Base-by-base conservation (phyloP, 805 yeast genomes). In the Komagataella pastoris region DNA sequence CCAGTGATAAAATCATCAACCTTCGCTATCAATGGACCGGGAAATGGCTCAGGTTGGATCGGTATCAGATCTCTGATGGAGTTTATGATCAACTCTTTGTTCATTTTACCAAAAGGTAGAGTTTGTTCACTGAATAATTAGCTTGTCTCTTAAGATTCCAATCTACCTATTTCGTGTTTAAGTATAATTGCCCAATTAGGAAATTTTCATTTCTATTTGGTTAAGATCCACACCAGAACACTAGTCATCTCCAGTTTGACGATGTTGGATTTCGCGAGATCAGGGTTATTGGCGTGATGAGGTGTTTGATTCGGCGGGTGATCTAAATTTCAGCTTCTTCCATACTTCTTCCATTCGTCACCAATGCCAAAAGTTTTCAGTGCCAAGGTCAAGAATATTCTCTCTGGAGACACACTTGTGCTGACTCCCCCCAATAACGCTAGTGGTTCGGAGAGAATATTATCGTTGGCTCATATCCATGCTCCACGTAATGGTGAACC, bases 341-440 rank as follows among this genome's bases (percentile, higher is more conserved):
- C 14, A 30, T 30, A 8, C 14, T 30, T 30, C 12, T 14, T 30
- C 17, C 23, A 10, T 17, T 47, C 47, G 40, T 47, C 24, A 19
- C 19, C 49, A 46, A 66, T 66, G 70, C 57, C 69, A 10, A 62
- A 60, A 52, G 58, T 61, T n/a, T 66, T 57, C 49, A 58, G 68
- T 51, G 90, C 88, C 45, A 81, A 76, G 62, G 90, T 85, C 49
- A 84, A 83, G 61, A 72, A 79, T 47, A 88, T 84, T 17, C 61
- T 81, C 44, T 81, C 86, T 49, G 88, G 85, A 3, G 91, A 85
- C 66, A 80, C 89, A 10, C 57, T 85, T 44, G 76, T 84, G 46
- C 72, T 85, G 55, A 71, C 72, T 8, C 84, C 88, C 3, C 62
- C 63, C 49, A 57, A 68, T 44, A 56, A 67, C 24, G 73, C 75